Conservation (phyloP, 2,329 filamentous ascomycete genomes). For the Trichothecium roseum region DNA sequence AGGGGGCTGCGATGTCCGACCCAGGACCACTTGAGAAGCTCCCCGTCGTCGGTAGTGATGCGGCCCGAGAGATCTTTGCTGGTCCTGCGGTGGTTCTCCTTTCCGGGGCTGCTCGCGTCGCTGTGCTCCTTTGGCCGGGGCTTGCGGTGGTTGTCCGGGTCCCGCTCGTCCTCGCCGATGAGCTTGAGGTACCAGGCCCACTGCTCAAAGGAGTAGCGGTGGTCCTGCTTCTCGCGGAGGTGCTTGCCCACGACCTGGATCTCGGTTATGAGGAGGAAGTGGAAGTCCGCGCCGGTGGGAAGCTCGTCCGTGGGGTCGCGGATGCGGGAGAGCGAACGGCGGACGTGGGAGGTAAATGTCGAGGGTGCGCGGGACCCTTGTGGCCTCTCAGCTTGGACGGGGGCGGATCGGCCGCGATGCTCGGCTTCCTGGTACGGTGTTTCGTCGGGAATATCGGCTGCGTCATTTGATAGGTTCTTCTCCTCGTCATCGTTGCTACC, state of each 20-base stretch:
- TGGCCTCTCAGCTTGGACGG: background rate
- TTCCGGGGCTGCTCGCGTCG: constrained; percentile 3
- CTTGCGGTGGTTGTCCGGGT: constrained; percentile 37
- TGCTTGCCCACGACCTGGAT: constrained; percentile 54
- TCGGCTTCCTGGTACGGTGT: no score
- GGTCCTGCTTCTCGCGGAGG: constrained; percentile 48
- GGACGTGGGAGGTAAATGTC: constrained; percentile 4
- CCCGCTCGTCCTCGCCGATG: constrained; percentile 55
- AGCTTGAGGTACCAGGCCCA: constrained; percentile 79
- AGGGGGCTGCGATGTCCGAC: constrained; percentile 58
- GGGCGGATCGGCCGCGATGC: no score
- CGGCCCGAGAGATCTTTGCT: background rate
- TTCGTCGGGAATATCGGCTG: no score
- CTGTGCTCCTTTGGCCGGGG: constrained; percentile 12
- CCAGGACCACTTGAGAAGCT: constrained; percentile 55
- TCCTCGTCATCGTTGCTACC: background rate
- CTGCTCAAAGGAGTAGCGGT: constrained; percentile 68
- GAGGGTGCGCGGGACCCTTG: background rate
- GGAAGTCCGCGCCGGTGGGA: constrained; percentile 38
- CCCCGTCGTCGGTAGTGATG: constrained; percentile 6
- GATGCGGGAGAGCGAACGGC: constrained; percentile 15
- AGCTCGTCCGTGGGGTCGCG: constrained; percentile 26
- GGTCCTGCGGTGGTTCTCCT: constrained; percentile 1
- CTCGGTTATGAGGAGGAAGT: constrained; percentile 58
- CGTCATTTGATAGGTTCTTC: no score